Percentiles rank a stretch among this genome's conserved stretches.
phyloP scores from a whole-genome alignment of 2,329 filamentous ascomycete species.

The Colletotrichum euphorbiae region DNA sequence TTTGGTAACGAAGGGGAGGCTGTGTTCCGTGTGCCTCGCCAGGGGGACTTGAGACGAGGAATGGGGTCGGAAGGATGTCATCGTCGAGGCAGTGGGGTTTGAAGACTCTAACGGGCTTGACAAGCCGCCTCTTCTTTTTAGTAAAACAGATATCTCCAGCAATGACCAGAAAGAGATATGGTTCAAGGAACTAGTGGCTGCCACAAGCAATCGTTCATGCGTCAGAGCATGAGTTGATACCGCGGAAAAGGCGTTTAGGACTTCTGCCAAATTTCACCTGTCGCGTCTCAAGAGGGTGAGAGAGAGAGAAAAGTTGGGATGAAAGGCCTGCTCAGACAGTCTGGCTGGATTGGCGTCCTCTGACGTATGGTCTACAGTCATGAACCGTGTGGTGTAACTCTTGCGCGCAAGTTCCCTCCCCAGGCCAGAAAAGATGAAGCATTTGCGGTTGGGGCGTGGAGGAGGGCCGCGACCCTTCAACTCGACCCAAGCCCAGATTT shows the following conservation, averaged over 20 bases:
- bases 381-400: neutral
- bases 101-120: slow-evolving; percentile 9
- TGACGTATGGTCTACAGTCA: neutral
- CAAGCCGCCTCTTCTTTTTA: slow-evolving; percentile 11
- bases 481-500: neutral
- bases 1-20: slow-evolving; percentile 17
- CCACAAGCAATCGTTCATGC: slow-evolving; percentile 17
- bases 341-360: neutral
- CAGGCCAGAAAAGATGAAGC: slow-evolving; percentile 12
- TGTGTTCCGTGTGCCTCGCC: slow-evolving; percentile 18
- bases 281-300: neutral
- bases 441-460: slow-evolving; percentile 15
- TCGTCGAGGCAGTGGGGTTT: slow-evolving; percentile 4
- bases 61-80: slow-evolving; percentile 2
- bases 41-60: slow-evolving; percentile 30
- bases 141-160: neutral
- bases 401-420: neutral
- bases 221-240: slow-evolving; percentile 1
- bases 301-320: slow-evolving; percentile 9
- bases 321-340: slow-evolving; percentile 17
- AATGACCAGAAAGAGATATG: neutral
- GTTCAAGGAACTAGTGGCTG: neutral
- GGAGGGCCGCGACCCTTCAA: neutral
- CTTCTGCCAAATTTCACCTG: slow-evolving; percentile 20
- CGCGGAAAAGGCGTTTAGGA: slow-evolving; percentile 13